Conservation (phyloP, 495 filamentous ascomycete species). For the Aspergillus nanangensis region DNA sequence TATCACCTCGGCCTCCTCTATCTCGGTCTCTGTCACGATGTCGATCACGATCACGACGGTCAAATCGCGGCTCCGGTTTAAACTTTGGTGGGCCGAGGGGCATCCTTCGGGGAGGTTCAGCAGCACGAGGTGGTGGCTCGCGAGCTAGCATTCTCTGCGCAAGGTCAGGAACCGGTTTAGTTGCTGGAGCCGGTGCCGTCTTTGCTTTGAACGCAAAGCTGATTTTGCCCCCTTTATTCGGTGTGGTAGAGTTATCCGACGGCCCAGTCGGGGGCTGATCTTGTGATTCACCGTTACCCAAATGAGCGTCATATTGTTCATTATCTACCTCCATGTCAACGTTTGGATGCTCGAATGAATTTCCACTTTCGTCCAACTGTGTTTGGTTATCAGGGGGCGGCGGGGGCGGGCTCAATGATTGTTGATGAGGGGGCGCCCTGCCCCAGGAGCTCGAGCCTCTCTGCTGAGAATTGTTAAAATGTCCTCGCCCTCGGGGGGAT, state of each 20-base stretch:
- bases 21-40: slow-evolving; percentile 39
- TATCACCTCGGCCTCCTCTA: slow-evolving; percentile 32
- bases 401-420: slow-evolving; percentile 20
- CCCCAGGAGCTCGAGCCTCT: slow-evolving; percentile 38
- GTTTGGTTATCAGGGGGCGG: slow-evolving; percentile 27
- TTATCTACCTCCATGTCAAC: slow-evolving; percentile 62
- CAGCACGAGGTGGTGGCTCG: slow-evolving; percentile 37
- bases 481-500: slow-evolving; percentile 30
- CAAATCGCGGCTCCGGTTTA: slow-evolving; percentile 38
- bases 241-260: slow-evolving; percentile 44
- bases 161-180: slow-evolving; percentile 68
- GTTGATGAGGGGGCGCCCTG: slow-evolving; percentile 24
- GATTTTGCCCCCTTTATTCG: slow-evolving; percentile 66
- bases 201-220: slow-evolving; percentile 87
- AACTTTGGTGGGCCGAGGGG: slow-evolving; percentile 35
- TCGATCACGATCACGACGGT: slow-evolving; percentile 34
- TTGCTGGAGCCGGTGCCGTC: slow-evolving; percentile 45
- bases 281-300: slow-evolving; percentile 22
- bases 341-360: slow-evolving; percentile 55
- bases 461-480: slow-evolving; percentile 61
- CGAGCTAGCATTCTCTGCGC: slow-evolving; percentile 62
- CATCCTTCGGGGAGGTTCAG: slow-evolving; percentile 36
- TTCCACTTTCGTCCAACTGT: slow-evolving; percentile 49
- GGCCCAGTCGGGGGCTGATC: slow-evolving; percentile 50
- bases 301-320: slow-evolving; percentile 36